Evolutionary conservation across 1,139 yeast species (phyloP).

Genomic region (Trichomonascaceae sp.): DNA sequence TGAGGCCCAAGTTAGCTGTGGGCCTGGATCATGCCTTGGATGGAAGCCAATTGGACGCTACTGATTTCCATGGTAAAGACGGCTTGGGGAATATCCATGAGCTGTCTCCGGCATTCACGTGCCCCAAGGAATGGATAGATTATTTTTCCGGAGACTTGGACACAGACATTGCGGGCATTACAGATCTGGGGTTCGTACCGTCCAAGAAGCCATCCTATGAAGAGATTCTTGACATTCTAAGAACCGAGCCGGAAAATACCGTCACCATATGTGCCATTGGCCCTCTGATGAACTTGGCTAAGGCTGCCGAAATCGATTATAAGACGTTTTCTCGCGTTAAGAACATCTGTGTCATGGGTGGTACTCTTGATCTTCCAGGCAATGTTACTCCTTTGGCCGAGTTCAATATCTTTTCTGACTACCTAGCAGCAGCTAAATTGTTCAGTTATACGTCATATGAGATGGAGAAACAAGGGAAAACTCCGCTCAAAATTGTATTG

Average conservation of each 20-base stretch:
- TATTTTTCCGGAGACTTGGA: constrained; percentile 17
- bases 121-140: constrained; percentile 28
- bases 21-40: constrained; percentile 32
- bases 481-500: constrained; percentile 29
- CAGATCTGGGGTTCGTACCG: constrained; percentile 28
- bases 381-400: constrained; percentile 40
- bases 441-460: constrained; percentile 30
- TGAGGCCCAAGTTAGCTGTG: constrained; percentile 32
- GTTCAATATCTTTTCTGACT: constrained; percentile 39
- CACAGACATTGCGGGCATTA: constrained; percentile 6
- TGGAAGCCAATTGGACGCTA: constrained; percentile 33
- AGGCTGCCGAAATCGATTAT: constrained; percentile 36
- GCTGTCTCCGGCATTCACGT: constrained; percentile 32
- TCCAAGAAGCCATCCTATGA: constrained; percentile 28
- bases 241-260: constrained; percentile 31
- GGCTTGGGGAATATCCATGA: constrained; percentile 38
- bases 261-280: constrained; percentile 39
- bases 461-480: constrained; percentile 26
- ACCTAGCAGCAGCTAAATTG: constrained; percentile 37
- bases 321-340: constrained; percentile 33
- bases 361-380: constrained; percentile 34
- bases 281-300: constrained; percentile 39
- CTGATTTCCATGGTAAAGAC: constrained; percentile 38
- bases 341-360: constrained; percentile 39
- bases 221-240: constrained; percentile 33